Conservation (phyloP, 2,329 filamentous ascomycete species). For the Aaosphaeria arxii region DNA sequence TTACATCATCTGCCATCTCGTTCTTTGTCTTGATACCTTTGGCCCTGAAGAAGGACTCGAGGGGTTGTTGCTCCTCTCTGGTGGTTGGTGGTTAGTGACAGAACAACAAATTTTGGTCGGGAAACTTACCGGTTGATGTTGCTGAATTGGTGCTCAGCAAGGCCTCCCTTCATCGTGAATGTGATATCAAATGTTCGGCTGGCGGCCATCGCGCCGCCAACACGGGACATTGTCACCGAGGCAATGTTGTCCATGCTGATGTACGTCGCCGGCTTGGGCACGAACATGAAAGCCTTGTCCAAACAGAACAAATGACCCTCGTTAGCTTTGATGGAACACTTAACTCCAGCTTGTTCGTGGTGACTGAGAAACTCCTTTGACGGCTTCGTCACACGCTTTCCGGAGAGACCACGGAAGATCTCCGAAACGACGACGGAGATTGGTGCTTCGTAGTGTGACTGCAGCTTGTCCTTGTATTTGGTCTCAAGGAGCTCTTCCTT, state of each 20-base stretch:
- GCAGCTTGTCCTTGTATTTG: slow-evolving; percentile 86
- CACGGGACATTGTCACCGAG: slow-evolving; percentile 90
- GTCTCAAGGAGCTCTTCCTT: slow-evolving; percentile 81
- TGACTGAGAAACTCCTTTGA: slow-evolving; percentile 94
- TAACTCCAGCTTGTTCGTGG: slow-evolving; percentile 90
- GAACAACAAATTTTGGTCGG: neutral
- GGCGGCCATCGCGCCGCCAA: slow-evolving; percentile 88
- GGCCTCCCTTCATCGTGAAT: slow-evolving; percentile 82
- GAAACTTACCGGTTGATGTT: slow-evolving; percentile 81
- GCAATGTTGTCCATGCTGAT: slow-evolving; percentile 92
- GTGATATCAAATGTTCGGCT: slow-evolving; percentile 97
- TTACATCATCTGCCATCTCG: slow-evolving; percentile 93
- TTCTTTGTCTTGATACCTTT: slow-evolving; percentile 97
- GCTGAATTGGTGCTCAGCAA: slow-evolving; percentile 90
- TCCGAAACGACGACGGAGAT: slow-evolving; percentile 91
- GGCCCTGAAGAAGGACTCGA: slow-evolving; percentile 97
- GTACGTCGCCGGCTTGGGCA: slow-evolving; percentile 96
- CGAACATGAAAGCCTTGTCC: slow-evolving; percentile 98
- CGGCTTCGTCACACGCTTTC: slow-evolving; percentile 91
- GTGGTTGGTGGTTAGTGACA: slow-evolving; percentile 16
- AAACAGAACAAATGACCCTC: slow-evolving; percentile 96
- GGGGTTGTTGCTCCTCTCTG: slow-evolving; percentile 85
- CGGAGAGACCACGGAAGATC: slow-evolving; percentile 90
- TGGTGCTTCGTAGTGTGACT: slow-evolving; percentile 81
- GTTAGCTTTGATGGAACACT: slow-evolving; percentile 99